Conservation (phyloP, 345 rosid genomes). For the Passiflora organensis region DNA sequence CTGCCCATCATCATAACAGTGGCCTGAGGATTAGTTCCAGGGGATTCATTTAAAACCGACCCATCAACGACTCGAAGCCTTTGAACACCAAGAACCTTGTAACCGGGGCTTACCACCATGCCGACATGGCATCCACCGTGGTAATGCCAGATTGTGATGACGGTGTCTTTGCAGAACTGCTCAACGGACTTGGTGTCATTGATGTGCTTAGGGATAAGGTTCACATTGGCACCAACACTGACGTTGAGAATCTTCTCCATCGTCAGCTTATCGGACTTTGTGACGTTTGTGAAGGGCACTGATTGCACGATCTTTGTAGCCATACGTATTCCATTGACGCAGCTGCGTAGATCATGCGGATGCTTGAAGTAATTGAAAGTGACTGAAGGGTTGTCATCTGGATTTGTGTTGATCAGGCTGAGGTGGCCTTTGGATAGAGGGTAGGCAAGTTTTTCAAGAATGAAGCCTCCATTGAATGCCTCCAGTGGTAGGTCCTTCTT, state of each 20-base stretch:
- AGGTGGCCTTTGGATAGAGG: conserved; percentile 74
- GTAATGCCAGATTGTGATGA: conserved; percentile 94
- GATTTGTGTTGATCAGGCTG: conserved; percentile 56
- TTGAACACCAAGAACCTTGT: conserved; percentile 56
- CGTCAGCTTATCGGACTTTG: conserved; percentile 43
- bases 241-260: conserved; percentile 59
- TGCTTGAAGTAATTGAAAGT: conserved; percentile 90
- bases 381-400: conserved; percentile 73
- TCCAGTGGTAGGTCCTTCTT: conserved; percentile 63
- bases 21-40: conserved; percentile 97
- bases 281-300: conserved; percentile 52
- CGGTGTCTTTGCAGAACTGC: conserved; percentile 95
- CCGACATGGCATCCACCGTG: conserved; percentile 94
- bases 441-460: conserved; percentile 69
- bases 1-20: conserved; percentile 99
- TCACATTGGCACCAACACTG: conserved; percentile 71
- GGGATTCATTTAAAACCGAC: conserved; percentile 68
- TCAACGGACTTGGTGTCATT: conserved; percentile 84
- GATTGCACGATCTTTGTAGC: conserved; percentile 60
- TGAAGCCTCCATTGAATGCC: conserved; percentile 90
- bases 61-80: conserved; percentile 83
- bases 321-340: conserved; percentile 66
- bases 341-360: conserved; percentile 62
- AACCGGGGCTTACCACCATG: conserved; percentile 54
- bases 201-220: conserved; percentile 62